A percentile compares a stretch with the other conserved stretches of the same genome.
Evolutionary conservation across 1,139 yeast genomes (phyloP).

Genomic region (Magnusiomyces fungicola): DNA sequence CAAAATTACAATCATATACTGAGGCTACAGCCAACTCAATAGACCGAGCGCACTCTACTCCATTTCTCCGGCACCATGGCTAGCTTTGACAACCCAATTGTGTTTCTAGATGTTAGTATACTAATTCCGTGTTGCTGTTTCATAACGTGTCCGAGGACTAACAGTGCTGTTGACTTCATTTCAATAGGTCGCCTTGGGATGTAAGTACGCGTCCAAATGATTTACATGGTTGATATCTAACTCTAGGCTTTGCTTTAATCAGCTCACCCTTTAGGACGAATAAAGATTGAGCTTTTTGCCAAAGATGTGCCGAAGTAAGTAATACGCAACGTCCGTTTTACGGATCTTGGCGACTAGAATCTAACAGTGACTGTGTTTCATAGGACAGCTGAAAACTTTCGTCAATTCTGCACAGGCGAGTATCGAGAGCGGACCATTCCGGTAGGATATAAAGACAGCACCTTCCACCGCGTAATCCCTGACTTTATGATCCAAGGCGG

Average conservation of each 20-base stretch:
- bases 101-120: slow-evolving; percentile 36
- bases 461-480: slow-evolving; percentile 77
- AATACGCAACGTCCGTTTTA: no score
- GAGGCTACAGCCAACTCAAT: no score
- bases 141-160: slow-evolving; percentile 16
- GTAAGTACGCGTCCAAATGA: slow-evolving; percentile 11
- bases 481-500: slow-evolving; percentile 58
- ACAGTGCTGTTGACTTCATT: background rate
- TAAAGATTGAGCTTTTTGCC: slow-evolving; percentile 41
- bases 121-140: background rate
- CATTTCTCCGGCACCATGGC: no score
- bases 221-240: background rate
- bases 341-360: background rate
- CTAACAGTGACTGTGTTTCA: background rate
- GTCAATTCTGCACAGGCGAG: slow-evolving; percentile 53
- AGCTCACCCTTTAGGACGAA: slow-evolving; percentile 35
- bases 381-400: slow-evolving; percentile 44
- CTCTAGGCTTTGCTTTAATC: background rate
- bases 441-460: slow-evolving; percentile 62
- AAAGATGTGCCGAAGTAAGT: slow-evolving; percentile 38
- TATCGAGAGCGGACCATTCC: slow-evolving; percentile 38
- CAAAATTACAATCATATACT: no score
- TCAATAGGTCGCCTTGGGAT: slow-evolving; percentile 27
- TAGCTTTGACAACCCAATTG: slow-evolving; percentile 29
- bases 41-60: no score